Evolutionary conservation across 106 monocot genomes (phyloP), one percentile per base, ranked within the genome.

Genomic region (Dendrobium nobile): DNA sequence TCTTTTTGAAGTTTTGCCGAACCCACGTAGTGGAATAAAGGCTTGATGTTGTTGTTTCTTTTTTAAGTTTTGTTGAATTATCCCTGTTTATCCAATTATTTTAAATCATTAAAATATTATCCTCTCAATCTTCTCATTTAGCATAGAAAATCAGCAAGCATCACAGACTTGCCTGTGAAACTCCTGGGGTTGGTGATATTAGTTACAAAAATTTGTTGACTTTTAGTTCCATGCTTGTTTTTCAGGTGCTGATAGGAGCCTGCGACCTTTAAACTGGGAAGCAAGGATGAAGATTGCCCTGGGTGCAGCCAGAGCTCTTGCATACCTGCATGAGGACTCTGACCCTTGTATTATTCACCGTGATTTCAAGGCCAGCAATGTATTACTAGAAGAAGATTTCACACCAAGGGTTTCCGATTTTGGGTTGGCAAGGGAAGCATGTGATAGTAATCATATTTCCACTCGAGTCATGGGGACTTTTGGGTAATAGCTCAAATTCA

Each of bases 401-500:
- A 79, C 79, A 4, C 79, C 79, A 7, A 79, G 67, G 44, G 79
- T 79, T 79, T 79, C 79, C 41, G 79, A 79, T 79, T 79, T 79
- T 79, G 79, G 79, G 6, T 79, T 79, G 67, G 79, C 79, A 33
- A 79, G 24, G 43, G 79, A 67, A 67, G 67, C 79, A 24, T 42
- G 42, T 27, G 67, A 79, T 42, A 44, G 79, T 5, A 67, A 13
- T 43, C 73, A 79, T 79, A 43, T 79, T 65, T 79, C 79, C 33
- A 79, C 79, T 44, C 64, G 67, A 41, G 79, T 79, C 56, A 79
- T 79, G 79, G 79, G 79, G 67, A 79, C 79, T 67, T 79, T 79
- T 67, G 79, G 79, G 79, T 79, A 47, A 79, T 64, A 24, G 37
- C 44, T 67, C 5, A 33, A 40, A 40, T 73, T 31, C 40, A 73